Base-by-base conservation (phyloP, 495 filamentous ascomycete species). In the Talaromyces stipitatus region DNA sequence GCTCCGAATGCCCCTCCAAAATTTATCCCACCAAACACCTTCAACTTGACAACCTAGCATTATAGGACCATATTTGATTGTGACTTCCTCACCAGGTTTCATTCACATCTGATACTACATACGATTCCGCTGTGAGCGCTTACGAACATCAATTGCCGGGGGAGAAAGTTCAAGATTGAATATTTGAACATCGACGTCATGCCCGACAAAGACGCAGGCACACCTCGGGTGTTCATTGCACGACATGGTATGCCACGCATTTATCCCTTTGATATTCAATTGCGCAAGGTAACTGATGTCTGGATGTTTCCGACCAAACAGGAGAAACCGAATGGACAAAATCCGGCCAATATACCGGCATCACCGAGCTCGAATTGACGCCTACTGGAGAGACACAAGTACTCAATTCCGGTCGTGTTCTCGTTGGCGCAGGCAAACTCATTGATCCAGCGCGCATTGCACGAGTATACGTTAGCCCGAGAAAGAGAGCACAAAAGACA, bases 241-340 rank as follows among this genome's bases (percentile, higher is more conserved):
- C 69, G 71, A 26, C 71, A 75, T 47, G 72, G 72, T 71, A 66
- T 9, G 36, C 8, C 32, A 1, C n/a, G 5, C 26, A 32, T 53
- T n/a, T n/a, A n/a, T 26, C 18, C 33, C n/a, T 38, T 0, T 38
- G 33, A 18, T 5, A 6, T 38, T 18, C 36, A 41, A 18, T 18
- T 9, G 36, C 7, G 3, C 16, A 3, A 18, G 2, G 1, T 9
- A 1, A 18, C 16, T 18, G 18, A 41, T 16, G n/a, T 9, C 3
- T 20, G 6, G 9, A 7, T 48, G 22, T 20, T 14, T 48, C 45
- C 24, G 30, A 6, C n/a, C n/a, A 24, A n/a, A 9, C 54, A 78
- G 74, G 85, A 62, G 88, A 96, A 67, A 96, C 91, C 2, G 87
- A 91, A 71, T 96, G 91, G 91, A 89, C 89, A 2, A 78, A 91